These are phyloP conservation scores for Echinosophora koreensis DNA, from an alignment of 306 rosid species.

Conservation along the genomic window DNA sequence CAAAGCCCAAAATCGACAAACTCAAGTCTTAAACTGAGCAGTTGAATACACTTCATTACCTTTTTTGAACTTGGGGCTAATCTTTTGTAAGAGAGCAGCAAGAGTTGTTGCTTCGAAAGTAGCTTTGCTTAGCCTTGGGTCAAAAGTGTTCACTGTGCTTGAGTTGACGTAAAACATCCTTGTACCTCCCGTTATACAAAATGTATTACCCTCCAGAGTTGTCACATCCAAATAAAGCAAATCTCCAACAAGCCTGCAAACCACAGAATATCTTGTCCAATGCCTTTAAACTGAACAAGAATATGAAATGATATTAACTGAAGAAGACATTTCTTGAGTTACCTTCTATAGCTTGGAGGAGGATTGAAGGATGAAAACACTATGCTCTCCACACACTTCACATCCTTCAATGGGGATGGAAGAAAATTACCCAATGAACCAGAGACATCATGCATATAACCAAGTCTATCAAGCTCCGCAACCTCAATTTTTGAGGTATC, in stretches of 20 bases:
- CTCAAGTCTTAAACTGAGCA: conserved; percentile 25
- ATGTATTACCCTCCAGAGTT: conserved; percentile 76
- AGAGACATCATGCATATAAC: conserved; percentile 79
- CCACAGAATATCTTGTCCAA: conserved; percentile 28
- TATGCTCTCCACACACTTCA: conserved; percentile 74
- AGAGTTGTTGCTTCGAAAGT: conserved; percentile 75
- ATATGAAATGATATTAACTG: conserved; percentile 25
- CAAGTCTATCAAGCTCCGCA: conserved; percentile 73
- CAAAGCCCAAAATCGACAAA: background rate
- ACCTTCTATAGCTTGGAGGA: conserved; percentile 93
- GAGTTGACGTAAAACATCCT: conserved; percentile 79
- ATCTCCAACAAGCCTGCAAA: conserved; percentile 87
- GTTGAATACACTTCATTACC: conserved; percentile 51
- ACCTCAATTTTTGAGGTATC: conserved; percentile 66
- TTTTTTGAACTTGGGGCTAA: conserved; percentile 79
- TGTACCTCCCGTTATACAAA: conserved; percentile 79
- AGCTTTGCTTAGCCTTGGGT: conserved; percentile 71
- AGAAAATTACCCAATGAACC: conserved; percentile 75
- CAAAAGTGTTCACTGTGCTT: conserved; percentile 64
- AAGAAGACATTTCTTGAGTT: conserved; percentile 18
- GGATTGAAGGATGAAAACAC: conserved; percentile 90
- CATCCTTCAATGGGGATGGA: conserved; percentile 64
- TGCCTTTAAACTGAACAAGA: conserved; percentile 7
- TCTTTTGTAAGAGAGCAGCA: conserved; percentile 76
- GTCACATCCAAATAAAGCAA: conserved; percentile 81